These are phyloP conservation scores for Candida tunisiensis DNA, from an alignment of 1,139 yeast genomes.

Conservation along the genomic window DNA sequence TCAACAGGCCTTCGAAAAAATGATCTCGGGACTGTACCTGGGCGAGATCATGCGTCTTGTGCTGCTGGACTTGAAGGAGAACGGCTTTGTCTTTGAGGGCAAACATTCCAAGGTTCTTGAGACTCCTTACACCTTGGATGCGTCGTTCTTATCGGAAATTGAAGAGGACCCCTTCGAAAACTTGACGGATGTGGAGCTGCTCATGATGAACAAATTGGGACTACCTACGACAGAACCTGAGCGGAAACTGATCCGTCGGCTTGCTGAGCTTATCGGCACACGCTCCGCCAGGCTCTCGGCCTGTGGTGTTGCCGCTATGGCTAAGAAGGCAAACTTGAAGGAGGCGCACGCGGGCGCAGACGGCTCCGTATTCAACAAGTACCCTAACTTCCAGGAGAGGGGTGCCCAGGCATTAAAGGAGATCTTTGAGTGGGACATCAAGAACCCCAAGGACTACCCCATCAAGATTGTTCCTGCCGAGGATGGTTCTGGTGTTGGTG, in stretches of 20 bases:
- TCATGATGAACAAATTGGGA: slow-evolving; percentile 42
- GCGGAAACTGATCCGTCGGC: slow-evolving; percentile 64
- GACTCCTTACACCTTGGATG: slow-evolving; percentile 60
- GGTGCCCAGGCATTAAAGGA: slow-evolving; percentile 84
- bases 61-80: slow-evolving; percentile 52
- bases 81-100: slow-evolving; percentile 47
- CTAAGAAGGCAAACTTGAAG: slow-evolving; percentile 66
- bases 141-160: slow-evolving; percentile 71
- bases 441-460: slow-evolving; percentile 45
- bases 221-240: slow-evolving; percentile 60
- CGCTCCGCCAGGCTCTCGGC: slow-evolving; percentile 87
- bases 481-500: slow-evolving; percentile 98
- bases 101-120: slow-evolving; percentile 50
- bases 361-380: slow-evolving; percentile 87
- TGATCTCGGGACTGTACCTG: slow-evolving; percentile 92
- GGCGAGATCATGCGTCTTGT: slow-evolving; percentile 84
- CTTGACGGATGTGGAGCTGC: slow-evolving; percentile 53
- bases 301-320: slow-evolving; percentile 92
- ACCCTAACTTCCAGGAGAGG: slow-evolving; percentile 81
- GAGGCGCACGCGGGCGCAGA: slow-evolving; percentile 91
- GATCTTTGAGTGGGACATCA: slow-evolving; percentile 62
- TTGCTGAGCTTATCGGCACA: slow-evolving; percentile 79
- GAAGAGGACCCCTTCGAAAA: slow-evolving; percentile 88
- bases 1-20: slow-evolving; percentile 90
- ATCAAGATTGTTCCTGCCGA: slow-evolving; percentile 78